Conservation (phyloP, 805 yeast species). For the Yamadazyma nakazawae region DNA sequence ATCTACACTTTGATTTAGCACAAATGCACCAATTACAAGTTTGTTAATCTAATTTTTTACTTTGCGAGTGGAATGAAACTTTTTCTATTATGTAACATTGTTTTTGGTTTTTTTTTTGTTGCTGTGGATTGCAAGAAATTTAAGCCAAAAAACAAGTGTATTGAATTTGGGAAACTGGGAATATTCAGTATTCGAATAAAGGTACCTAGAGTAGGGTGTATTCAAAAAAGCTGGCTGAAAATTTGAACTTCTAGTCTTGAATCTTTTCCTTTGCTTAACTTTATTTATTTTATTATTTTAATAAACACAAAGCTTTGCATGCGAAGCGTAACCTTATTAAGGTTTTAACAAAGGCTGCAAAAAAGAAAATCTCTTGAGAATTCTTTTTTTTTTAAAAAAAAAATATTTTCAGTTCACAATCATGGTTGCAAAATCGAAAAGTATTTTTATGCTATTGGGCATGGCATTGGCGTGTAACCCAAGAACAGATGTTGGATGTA, state of each 20-base stretch:
- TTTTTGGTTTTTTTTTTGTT: no score
- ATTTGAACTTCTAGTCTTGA: no score
- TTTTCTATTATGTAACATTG: no score
- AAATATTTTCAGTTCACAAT: constrained; percentile 1
- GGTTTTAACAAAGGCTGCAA: neutral
- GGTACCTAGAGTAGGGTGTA: no score
- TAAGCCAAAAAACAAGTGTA: no score
- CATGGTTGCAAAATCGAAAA: constrained; percentile 4
- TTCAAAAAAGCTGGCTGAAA: no score
- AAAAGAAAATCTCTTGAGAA: neutral
- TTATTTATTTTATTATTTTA: neutral
- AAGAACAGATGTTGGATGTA: constrained; percentile 19
- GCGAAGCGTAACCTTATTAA: neutral
- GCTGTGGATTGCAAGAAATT: no score
- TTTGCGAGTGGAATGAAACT: no score
- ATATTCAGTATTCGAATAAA: no score
- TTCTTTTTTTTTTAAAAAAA: no score
- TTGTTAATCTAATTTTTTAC: neutral
- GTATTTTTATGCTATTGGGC: neutral
- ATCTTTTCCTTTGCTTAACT: no score
- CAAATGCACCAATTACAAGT: neutral
- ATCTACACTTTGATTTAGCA: neutral
- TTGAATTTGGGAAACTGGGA: no score
- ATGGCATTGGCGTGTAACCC: constrained; percentile 27
- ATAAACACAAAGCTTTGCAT: neutral